phyloP scores from a whole-genome alignment of 345 rosid genomes.

The Melastoma malabathricum region DNA sequence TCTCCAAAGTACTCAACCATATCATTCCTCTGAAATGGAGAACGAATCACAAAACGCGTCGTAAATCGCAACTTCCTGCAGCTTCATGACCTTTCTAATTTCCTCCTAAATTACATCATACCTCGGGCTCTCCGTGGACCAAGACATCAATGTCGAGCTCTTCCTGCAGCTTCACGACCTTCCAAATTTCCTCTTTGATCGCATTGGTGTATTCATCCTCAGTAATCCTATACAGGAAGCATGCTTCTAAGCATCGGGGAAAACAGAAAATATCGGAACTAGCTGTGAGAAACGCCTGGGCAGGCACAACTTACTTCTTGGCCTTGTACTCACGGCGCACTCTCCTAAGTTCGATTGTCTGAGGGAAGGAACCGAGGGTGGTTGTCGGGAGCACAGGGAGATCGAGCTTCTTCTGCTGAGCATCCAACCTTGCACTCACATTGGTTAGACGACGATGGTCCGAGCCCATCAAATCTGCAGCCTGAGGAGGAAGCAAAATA shows the following conservation, averaged over 20 bases:
- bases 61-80: too few species aligned
- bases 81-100: conserved; percentile 75
- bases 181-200: conserved; percentile 86
- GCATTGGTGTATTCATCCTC: conserved; percentile 71
- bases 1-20: conserved; percentile 99
- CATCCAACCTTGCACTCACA: conserved; percentile 58
- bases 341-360: conserved; percentile 75
- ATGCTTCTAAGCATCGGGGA: conserved; percentile 1
- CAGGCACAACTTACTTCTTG: conserved; percentile 50
- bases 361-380: conserved; percentile 84
- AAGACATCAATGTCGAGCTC: conserved; percentile 97
- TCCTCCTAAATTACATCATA: conserved; percentile 75
- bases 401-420: conserved; percentile 71
- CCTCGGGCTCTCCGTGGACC: conserved; percentile 99
- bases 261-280: conserved; percentile 1
- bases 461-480: conserved; percentile 51
- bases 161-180: conserved; percentile 81
- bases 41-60: too few species aligned
- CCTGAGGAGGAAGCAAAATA: conserved; percentile 22
- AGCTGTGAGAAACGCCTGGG: neutral
- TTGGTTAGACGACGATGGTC: conserved; percentile 61
- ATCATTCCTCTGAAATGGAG: conserved; percentile 58
- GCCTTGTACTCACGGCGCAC: conserved; percentile 99
- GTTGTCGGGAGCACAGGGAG: conserved; percentile 54
- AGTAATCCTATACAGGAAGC: conserved; percentile 44